Conservation (phyloP, 2,329 filamentous ascomycete genomes). For the Tympanopsis confertula region DNA sequence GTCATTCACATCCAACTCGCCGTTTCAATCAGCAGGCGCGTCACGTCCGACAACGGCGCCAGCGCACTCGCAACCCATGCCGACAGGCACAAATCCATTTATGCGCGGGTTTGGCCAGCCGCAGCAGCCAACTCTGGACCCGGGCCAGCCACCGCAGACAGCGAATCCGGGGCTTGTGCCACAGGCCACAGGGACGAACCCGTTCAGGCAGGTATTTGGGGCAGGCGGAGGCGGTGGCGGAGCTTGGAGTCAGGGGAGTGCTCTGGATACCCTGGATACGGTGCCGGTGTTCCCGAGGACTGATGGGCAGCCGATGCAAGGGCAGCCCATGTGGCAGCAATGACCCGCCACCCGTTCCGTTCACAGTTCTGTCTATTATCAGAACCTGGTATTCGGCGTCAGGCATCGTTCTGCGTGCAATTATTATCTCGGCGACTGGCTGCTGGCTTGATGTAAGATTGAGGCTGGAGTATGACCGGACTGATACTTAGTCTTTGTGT, state of each 20-base stretch:
- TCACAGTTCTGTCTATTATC: too few species aligned
- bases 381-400: too few species aligned
- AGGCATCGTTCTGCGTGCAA: too few species aligned
- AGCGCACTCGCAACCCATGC: constrained; percentile 26
- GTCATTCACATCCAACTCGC: constrained; percentile 26
- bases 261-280: background rate
- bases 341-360: too few species aligned
- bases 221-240: background rate
- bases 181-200: constrained; percentile 7
- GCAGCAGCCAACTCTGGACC: constrained; percentile 7
- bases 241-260: background rate
- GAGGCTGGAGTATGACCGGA: too few species aligned
- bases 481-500: too few species aligned
- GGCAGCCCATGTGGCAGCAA: background rate
- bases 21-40: background rate
- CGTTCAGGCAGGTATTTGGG: background rate
- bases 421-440: too few species aligned
- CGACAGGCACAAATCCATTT: constrained; percentile 65
- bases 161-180: constrained; percentile 5
- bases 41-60: background rate
- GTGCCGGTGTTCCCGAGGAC: background rate
- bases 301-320: background rate
- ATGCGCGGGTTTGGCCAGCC: constrained; percentile 32
- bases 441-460: too few species aligned
- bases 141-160: constrained; percentile 10